Conservation (phyloP, 2,329 filamentous ascomycete genomes). For the Colletotrichum camelliae region DNA sequence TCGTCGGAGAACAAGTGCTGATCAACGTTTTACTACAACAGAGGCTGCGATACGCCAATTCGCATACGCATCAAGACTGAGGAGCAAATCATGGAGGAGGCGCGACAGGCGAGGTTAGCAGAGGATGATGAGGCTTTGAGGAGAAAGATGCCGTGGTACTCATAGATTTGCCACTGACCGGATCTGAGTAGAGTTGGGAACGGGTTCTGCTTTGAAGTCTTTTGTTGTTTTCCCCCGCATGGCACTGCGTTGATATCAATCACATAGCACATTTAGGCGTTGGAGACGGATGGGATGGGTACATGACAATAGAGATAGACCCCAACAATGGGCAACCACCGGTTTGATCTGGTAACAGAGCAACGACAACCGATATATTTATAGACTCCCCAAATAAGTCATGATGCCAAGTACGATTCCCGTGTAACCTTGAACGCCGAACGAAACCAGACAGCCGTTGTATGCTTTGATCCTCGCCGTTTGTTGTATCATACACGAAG, state of each 20-base stretch:
- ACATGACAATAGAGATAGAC: conserved; percentile 1
- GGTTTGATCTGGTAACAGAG: not conserved
- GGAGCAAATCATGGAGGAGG: conserved; percentile 53
- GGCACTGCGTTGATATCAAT: conserved; percentile 23
- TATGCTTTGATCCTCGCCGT: conserved; percentile 8
- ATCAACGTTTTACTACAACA: not conserved
- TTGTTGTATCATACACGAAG: not conserved
- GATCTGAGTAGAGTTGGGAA: not conserved
- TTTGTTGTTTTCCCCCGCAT: conserved; percentile 8
- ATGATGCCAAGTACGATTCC: not conserved
- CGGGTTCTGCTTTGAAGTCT: not conserved
- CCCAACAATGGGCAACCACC: not conserved
- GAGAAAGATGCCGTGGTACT: conserved; percentile 49
- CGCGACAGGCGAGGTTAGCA: conserved; percentile 39
- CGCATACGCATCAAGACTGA: conserved; percentile 40
- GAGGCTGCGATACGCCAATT: conserved; percentile 21
- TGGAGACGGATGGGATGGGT: not conserved
- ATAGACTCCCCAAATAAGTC: not conserved
- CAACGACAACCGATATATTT: not conserved
- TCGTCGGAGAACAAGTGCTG: not conserved
- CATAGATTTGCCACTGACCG: not conserved
- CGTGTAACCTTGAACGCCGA: conserved; percentile 8
- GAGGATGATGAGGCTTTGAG: conserved; percentile 54
- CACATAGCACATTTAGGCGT: conserved; percentile 12
- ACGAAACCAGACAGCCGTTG: conserved; percentile 7